These are phyloP conservation scores for Marchantia paleacea DNA, from an alignment of 225 moss, liverwort and hornwort genomes.

Conservation along the genomic window DNA sequence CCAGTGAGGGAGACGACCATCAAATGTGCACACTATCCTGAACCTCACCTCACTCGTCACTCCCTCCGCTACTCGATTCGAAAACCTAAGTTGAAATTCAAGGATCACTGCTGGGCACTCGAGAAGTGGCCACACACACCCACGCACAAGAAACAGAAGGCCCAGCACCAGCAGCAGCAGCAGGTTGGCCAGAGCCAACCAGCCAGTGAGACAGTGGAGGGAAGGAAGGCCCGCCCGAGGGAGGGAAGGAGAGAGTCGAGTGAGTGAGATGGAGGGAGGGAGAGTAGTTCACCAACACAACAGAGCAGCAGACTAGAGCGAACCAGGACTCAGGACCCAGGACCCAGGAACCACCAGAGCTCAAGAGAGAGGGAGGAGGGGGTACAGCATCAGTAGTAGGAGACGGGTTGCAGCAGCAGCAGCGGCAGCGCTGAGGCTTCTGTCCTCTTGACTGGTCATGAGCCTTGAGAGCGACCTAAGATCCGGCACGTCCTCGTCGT, in stretches of 20 bases:
- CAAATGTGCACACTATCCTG: background rate
- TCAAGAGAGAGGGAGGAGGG: background rate
- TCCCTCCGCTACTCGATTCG: conserved; percentile 2
- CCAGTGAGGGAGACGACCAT: background rate
- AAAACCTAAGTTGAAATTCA: conserved; percentile 14
- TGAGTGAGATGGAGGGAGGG: background rate
- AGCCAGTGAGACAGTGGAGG: background rate
- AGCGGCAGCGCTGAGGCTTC: conserved; percentile 3
- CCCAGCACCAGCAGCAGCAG: background rate
- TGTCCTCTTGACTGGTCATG: conserved; percentile 11
- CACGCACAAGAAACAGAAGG: background rate
- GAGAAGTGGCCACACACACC: background rate
- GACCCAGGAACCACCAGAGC: background rate
- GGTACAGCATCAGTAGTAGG: background rate
- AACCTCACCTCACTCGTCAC: background rate
- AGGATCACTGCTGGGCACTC: background rate
- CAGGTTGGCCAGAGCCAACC: background rate
- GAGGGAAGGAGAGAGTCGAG: background rate
- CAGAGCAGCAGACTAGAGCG: background rate
- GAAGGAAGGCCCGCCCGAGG: background rate
- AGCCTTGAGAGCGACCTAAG: conserved; percentile 9
- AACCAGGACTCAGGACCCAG: background rate
- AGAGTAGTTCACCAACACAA: conserved; percentile 14
- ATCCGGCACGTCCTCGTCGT: background rate
- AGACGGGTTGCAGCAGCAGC: background rate